phyloP scores from a whole-genome alignment of 192 early-diverging fungal species.

The Chytriomyces sp. region DNA sequence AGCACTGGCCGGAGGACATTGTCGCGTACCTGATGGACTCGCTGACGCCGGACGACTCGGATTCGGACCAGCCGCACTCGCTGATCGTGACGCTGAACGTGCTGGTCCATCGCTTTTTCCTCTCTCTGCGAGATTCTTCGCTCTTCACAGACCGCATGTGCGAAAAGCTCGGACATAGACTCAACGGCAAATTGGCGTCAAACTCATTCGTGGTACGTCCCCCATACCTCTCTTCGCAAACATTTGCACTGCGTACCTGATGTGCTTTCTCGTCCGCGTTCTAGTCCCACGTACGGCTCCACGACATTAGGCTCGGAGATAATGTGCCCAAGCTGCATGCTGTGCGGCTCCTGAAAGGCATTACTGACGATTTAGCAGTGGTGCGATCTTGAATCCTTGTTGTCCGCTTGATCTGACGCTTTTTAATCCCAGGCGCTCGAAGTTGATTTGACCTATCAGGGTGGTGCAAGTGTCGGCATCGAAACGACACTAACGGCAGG shows the following conservation, averaged over 20 bases:
- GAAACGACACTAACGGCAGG: constrained; percentile 51
- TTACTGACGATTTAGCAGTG: constrained; percentile 61
- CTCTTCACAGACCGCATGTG: constrained; percentile 50
- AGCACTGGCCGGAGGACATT: constrained; percentile 56
- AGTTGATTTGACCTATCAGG: constrained; percentile 53
- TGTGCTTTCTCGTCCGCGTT: not conserved
- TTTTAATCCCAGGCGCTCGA: constrained; percentile 45
- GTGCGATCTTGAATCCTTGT: constrained; percentile 18
- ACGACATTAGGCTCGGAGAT: constrained; percentile 54
- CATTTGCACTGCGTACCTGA: not conserved
- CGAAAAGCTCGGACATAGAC: constrained; percentile 45
- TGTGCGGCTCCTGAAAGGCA: constrained; percentile 51
- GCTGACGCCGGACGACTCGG: constrained; percentile 28
- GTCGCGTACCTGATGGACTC: constrained; percentile 42
- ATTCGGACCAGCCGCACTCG: not conserved
- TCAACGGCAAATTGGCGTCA: constrained; percentile 53
- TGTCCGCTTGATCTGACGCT: not conserved
- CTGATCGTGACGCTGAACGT: constrained; percentile 46
- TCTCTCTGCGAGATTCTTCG: constrained; percentile 50
- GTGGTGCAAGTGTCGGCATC: constrained; percentile 57
- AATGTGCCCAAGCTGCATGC: constrained; percentile 50
- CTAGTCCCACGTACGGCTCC: constrained; percentile 50
- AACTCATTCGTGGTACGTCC: constrained; percentile 53
- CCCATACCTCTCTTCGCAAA: not conserved
- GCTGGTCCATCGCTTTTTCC: constrained; percentile 51